These are phyloP conservation scores for Lagenaria siceraria DNA, from an alignment of 306 rosid genomes.

Conservation along the genomic window DNA sequence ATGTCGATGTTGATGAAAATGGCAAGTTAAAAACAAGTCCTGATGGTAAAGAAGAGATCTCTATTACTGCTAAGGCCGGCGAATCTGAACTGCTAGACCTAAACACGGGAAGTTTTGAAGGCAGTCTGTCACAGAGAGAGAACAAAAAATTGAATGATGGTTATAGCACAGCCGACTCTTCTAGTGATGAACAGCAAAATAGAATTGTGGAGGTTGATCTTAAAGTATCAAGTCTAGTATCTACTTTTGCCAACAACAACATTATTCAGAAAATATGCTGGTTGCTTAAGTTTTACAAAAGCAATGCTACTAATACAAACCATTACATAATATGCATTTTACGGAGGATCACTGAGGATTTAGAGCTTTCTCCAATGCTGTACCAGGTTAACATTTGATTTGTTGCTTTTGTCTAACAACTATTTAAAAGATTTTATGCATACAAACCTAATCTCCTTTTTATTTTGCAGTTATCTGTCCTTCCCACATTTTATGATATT, in stretches of 20 bases:
- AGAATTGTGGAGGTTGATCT: conserved; percentile 73
- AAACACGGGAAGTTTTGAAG: conserved; percentile 19
- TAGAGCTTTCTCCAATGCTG: conserved; percentile 81
- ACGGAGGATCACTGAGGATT: conserved; percentile 64
- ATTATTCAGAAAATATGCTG: conserved; percentile 77
- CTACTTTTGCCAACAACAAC: conserved; percentile 63
- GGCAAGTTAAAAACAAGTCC: conserved; percentile 22
- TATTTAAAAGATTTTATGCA: not conserved
- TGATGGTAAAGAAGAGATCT: conserved; percentile 19
- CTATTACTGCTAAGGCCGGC: conserved; percentile 13
- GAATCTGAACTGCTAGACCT: conserved; percentile 14
- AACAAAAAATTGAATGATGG: conserved; percentile 29
- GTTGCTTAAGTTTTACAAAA: conserved; percentile 92
- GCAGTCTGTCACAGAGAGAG: conserved; percentile 18
- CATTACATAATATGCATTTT: conserved; percentile 63
- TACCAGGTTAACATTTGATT: conserved; percentile 54
- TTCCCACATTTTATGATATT: conserved; percentile 57
- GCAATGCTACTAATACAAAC: conserved; percentile 61
- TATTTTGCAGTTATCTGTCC: conserved; percentile 68
- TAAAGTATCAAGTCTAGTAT: conserved; percentile 54
- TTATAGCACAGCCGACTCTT: conserved; percentile 35
- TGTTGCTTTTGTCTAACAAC: not conserved
- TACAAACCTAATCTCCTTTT: not conserved
- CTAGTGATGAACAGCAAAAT: conserved; percentile 60
- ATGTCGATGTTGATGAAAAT: conserved; percentile 20